phyloP scores from a whole-genome alignment of 352 stramenopile genomes.

The Phytopythium kandeliae region DNA sequence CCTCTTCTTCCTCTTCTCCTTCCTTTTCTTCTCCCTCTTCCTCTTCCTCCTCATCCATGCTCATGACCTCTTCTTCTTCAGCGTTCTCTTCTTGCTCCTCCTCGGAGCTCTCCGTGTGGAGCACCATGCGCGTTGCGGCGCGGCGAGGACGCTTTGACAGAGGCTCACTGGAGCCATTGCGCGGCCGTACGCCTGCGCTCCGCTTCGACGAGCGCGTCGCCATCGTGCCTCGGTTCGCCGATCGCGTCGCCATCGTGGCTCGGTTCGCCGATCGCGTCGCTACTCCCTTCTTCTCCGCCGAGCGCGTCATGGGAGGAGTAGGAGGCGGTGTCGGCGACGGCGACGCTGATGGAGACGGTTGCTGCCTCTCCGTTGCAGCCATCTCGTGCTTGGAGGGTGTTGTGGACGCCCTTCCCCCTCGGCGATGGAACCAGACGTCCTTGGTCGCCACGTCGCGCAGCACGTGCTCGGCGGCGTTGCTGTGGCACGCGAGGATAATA shows the following conservation, averaged over 20 bases:
- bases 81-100: slow-evolving; percentile 12
- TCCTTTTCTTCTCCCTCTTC: slow-evolving; percentile 20
- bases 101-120: slow-evolving; percentile 12
- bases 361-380: slow-evolving; percentile 2
- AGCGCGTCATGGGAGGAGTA: background rate
- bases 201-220: slow-evolving; percentile 11
- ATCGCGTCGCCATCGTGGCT: slow-evolving; percentile 7
- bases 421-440: slow-evolving; percentile 48
- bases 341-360: no score
- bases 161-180: slow-evolving; percentile 6
- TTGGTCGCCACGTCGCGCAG: slow-evolving; percentile 56
- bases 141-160: slow-evolving; percentile 20
- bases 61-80: slow-evolving; percentile 9
- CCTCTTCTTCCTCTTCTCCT: no score
- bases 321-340: slow-evolving; percentile 5
- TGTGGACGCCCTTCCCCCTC: background rate
- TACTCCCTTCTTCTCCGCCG: slow-evolving; percentile 1
- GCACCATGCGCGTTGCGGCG: slow-evolving; percentile 9
- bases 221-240: background rate
- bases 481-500: slow-evolving; percentile 65
- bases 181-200: slow-evolving; percentile 10
- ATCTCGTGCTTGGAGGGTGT: background rate
- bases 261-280: slow-evolving; percentile 11
- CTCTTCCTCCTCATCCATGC: slow-evolving; percentile 17
- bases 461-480: slow-evolving; percentile 40